phyloP scores from a whole-genome alignment of 2,329 filamentous ascomycete species.

The Colletotrichum simmondsii region DNA sequence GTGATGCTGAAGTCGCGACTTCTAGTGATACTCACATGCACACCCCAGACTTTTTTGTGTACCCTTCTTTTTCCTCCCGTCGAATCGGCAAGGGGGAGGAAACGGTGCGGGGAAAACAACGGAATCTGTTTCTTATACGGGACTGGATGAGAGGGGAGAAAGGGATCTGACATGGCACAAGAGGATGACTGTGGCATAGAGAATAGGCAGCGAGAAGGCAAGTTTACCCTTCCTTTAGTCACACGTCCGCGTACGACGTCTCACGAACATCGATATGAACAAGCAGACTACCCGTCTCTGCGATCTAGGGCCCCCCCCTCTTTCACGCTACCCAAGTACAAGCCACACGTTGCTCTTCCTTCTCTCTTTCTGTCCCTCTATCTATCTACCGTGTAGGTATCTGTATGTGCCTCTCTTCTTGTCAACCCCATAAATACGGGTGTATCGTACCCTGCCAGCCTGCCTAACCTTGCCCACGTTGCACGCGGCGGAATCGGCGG shows the following conservation, averaged over 20 bases:
- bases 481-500: background rate
- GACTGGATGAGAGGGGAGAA: no score
- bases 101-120: background rate
- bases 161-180: background rate
- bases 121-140: background rate
- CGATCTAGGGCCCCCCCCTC: conserved; percentile 19
- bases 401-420: background rate
- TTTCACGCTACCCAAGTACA: background rate
- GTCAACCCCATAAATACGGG: background rate
- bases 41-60: background rate
- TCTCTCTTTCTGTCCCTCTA: no score
- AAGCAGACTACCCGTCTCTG: conserved; percentile 33
- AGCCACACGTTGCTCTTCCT: no score
- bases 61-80: background rate
- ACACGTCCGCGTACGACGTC: conserved; percentile 18
- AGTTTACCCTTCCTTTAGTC: background rate
- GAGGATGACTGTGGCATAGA: background rate
- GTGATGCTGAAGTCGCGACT: background rate
- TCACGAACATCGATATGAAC: conserved; percentile 32
- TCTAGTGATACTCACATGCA: background rate
- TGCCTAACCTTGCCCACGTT: background rate
- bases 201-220: background rate
- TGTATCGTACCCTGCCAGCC: background rate
- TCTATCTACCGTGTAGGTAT: background rate
- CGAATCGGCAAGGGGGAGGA: background rate